phyloP scores from a whole-genome alignment of 2,329 filamentous ascomycete genomes.

The Colletotrichum falcatum region DNA sequence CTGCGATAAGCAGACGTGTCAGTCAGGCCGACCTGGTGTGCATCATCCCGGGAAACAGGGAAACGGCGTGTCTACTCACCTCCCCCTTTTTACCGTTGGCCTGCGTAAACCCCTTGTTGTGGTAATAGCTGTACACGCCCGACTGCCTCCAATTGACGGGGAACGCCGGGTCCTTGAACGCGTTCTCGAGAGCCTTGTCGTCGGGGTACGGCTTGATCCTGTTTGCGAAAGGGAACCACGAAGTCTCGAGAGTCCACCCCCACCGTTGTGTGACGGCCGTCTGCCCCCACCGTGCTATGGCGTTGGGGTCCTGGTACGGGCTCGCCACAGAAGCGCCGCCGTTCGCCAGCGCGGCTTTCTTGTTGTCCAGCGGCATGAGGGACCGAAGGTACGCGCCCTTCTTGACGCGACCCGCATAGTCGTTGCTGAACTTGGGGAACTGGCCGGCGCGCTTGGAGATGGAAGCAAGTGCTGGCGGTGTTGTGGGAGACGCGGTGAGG shows the following conservation, averaged over 20 bases:
- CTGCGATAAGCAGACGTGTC: neutral
- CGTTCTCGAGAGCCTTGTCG: neutral
- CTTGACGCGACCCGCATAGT: slow-evolving; percentile 1
- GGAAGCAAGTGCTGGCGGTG: neutral
- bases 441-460: neutral
- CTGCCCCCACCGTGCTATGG: neutral
- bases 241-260: neutral
- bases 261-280: no score
- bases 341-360: neutral
- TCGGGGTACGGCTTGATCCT: neutral
- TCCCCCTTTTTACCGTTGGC: neutral
- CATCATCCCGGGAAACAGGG: no score
- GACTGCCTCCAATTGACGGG: neutral
- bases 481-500: neutral
- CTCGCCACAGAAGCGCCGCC: neutral
- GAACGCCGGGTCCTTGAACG: neutral
- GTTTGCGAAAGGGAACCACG: neutral
- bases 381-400: neutral
- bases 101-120: neutral
- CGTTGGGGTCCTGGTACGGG: neutral
- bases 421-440: slow-evolving; percentile 2
- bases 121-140: neutral
- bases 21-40: neutral
- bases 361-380: slow-evolving; percentile 3
- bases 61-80: neutral